These are phyloP conservation scores for Ulmus americana DNA, from an alignment of 331 rosid genomes.

Conservation along the genomic window DNA sequence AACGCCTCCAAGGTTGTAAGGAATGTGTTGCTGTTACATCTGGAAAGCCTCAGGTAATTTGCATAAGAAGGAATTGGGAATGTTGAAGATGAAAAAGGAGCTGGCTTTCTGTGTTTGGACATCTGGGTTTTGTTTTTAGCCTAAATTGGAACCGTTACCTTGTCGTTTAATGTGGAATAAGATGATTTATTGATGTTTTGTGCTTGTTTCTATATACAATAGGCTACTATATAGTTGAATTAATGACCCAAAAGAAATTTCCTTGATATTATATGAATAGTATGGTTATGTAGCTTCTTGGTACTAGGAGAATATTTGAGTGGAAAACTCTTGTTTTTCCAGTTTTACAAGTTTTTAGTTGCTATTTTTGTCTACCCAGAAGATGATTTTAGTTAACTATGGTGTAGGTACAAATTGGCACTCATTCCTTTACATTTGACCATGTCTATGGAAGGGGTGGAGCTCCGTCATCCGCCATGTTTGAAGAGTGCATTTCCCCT, in stretches of 20 bases:
- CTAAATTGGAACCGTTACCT: background rate
- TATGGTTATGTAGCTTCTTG: background rate
- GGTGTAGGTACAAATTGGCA: constrained; percentile 65
- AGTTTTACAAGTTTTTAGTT: constrained; percentile 10
- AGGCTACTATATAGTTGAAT: background rate
- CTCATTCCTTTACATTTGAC: constrained; percentile 80
- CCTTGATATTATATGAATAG: background rate
- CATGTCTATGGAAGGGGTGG: constrained; percentile 63
- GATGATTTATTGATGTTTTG: background rate
- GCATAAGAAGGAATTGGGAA: constrained; percentile 5
- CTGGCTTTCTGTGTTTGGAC: constrained; percentile 1
- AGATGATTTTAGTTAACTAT: constrained; percentile 28
- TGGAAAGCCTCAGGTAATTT: constrained; percentile 60
- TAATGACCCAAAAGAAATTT: background rate
- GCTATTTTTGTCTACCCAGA: constrained; percentile 11
- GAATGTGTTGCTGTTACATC: constrained; percentile 56
- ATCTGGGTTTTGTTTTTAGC: constrained; percentile 3
- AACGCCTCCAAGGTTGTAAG: constrained; percentile 59
- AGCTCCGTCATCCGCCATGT: constrained; percentile 56
- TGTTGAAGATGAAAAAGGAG: background rate
- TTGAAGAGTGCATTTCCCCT: constrained; percentile 67
- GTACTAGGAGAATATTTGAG: background rate
- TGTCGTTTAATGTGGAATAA: background rate
- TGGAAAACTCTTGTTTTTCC: background rate
- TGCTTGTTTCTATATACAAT: background rate